Conservation (phyloP, 345 rosid genomes). For the Raphanus raphanistrum region DNA sequence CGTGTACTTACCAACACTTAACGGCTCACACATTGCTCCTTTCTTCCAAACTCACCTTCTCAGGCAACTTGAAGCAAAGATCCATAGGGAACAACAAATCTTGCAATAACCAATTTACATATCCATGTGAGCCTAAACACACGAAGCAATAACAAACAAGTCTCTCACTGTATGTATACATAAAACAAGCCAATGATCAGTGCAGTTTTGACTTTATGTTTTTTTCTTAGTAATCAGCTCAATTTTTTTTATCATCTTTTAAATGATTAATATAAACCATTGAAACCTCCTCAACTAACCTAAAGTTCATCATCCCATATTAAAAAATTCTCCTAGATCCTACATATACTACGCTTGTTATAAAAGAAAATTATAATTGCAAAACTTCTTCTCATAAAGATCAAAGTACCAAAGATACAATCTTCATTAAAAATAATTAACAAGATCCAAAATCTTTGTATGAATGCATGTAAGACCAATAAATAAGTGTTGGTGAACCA, state of each 20-base stretch:
- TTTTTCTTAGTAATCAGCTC: background rate
- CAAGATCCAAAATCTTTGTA: background rate
- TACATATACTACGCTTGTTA: background rate
- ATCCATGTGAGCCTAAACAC: background rate
- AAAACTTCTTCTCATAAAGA: no score
- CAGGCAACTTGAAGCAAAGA: conserved; percentile 83
- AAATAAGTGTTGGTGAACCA: background rate
- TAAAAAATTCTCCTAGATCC: background rate
- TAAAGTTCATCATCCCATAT: no score
- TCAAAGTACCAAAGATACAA: no score
- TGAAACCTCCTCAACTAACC: background rate
- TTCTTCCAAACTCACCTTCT: conserved; percentile 89
- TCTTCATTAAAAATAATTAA: background rate
- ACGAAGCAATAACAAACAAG: background rate
- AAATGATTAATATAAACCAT: background rate
- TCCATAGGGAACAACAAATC: conserved; percentile 24
- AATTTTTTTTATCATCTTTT: no score
- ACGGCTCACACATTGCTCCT: conserved; percentile 97
- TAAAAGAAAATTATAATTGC: background rate
- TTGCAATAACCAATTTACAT: no score
- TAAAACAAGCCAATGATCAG: background rate
- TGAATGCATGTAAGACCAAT: background rate
- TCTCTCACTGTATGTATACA: background rate
- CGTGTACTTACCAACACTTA: conserved; percentile 92
- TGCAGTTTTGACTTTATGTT: background rate